Evolutionary conservation across 768 basidiomycete genomes (phyloP).

Genomic region (Tricholoma terreum): DNA sequence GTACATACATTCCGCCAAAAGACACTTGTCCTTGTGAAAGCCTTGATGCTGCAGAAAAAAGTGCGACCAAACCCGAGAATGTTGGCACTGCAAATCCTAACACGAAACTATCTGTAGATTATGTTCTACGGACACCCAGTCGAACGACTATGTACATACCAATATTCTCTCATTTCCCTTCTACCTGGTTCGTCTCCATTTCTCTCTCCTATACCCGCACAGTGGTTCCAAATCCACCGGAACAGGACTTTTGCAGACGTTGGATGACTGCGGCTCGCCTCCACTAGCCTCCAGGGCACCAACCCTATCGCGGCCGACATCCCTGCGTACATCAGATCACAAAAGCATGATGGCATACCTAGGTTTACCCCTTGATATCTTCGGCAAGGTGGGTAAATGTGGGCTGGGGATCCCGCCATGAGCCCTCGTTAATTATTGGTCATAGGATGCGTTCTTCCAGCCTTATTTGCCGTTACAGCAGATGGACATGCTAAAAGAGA

Average conservation of each 20-base stretch:
- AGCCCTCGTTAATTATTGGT: background rate
- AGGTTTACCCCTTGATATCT: conserved; percentile 92
- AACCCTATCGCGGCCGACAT: conserved; percentile 62
- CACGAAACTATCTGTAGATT: conserved; percentile 49
- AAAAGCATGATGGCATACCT: conserved; percentile 89
- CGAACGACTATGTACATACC: conserved; percentile 93
- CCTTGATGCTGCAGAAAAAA: conserved; percentile 89
- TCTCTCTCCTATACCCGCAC: background rate
- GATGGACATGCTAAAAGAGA: conserved; percentile 79
- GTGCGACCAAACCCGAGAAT: conserved; percentile 35
- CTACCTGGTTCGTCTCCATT: conserved; percentile 68
- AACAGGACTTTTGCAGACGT: conserved; percentile 77
- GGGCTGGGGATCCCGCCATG: background rate
- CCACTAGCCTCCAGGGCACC: conserved; percentile 66
- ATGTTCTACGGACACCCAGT: conserved; percentile 98
- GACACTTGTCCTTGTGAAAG: conserved; percentile 90
- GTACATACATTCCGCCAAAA: conserved; percentile 92
- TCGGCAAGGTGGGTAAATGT: conserved; percentile 63
- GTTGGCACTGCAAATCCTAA: background rate
- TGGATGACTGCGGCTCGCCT: conserved; percentile 92
- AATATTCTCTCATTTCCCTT: conserved; percentile 94
- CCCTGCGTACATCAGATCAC: conserved; percentile 82
- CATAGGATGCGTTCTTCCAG: conserved; percentile 93
- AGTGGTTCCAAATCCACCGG: background rate
- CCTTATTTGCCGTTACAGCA: conserved; percentile 97